These are phyloP conservation scores for Ambrosia trifida DNA, from an alignment of 129 eudicot species.

Conservation along the genomic window DNA sequence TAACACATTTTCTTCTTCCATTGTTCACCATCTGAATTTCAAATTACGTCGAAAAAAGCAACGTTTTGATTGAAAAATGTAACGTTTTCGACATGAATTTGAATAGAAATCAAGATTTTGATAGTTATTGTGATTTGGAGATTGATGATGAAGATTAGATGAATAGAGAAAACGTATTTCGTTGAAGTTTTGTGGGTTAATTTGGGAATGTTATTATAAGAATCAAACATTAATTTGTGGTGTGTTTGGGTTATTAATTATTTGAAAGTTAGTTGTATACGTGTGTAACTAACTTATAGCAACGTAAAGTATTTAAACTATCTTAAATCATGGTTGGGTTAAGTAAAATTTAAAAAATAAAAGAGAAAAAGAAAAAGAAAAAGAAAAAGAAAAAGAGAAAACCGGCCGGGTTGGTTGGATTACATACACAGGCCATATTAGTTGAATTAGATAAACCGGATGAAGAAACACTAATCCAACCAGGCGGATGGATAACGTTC, in stretches of 20 bases:
- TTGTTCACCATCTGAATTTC: conserved; percentile 40
- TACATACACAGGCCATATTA: no score
- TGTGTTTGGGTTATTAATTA: conserved; percentile 22
- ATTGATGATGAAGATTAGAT: neutral
- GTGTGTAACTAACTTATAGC: conserved; percentile 8
- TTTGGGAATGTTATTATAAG: conserved; percentile 26
- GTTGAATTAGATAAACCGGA: no score
- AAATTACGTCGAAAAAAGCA: neutral
- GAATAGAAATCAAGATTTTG: neutral
- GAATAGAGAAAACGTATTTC: conserved; percentile 20
- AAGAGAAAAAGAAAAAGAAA: no score
- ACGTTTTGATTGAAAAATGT: neutral
- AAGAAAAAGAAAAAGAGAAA: no score
- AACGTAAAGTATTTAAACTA: neutral
- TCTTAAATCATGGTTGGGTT: no score
- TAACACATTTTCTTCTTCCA: conserved; percentile 40
- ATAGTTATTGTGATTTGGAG: neutral
- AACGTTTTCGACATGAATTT: conserved; percentile 19
- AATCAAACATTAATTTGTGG: conserved; percentile 37
- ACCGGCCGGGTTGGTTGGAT: no score
- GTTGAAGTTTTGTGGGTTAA: conserved; percentile 13
- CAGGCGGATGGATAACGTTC: no score
- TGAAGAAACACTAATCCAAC: no score
- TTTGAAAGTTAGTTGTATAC: conserved; percentile 31
- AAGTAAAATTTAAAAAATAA: no score